Base-by-base conservation (phyloP, 176 grass and related monocot species). In the Canna indica region DNA sequence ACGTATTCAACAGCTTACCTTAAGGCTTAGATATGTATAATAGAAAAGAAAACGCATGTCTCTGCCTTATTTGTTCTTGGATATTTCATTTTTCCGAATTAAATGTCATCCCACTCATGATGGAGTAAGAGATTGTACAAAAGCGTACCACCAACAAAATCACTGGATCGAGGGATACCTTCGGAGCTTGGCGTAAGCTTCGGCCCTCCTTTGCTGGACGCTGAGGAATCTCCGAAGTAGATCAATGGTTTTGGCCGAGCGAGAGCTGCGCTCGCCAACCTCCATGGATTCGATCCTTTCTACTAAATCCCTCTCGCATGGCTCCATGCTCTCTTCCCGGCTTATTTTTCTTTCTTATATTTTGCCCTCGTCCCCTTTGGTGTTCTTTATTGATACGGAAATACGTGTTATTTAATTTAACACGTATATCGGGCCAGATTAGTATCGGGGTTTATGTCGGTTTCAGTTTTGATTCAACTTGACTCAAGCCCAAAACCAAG, bases 151-250 rank as follows among this genome's bases (percentile, higher is more conserved):
- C 7, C 22, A 54, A 54, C 15, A 54, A 54, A 34, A 39, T 9
- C 53, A 5, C 7, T 27, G 71, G 36, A 28, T 66, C 7, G 26
- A 34, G 2, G 25, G 34, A 36, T 85, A 97, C 93, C 93, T 97
- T 75, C 81, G 83, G 27, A 97, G 86, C 59, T 62, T 83, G 62
- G 86, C 84, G 86, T 97, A 97, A 66, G 86, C 89, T 78, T 87
- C 84, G 30, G 93, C 93, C 15, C 93, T 83, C 77, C 93, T 87
- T 70, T 88, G 84, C 68, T 97, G 93, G 52, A 97, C 75, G 18
- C 77, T 84, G 47, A 97, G 93, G 58, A 97, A 92, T 10, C 77
- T 68, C 24, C 84, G 93, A 58, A 97, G 93, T 15, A 97, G 74
- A 46, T 65, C 79, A 64, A 77, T 62, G 39, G 87, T 53, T 66